Percentiles rank a stretch among this genome's conserved stretches.
These are phyloP conservation scores for Arctium minus DNA, from an alignment of 129 eudicot species.

Conservation along the genomic window DNA sequence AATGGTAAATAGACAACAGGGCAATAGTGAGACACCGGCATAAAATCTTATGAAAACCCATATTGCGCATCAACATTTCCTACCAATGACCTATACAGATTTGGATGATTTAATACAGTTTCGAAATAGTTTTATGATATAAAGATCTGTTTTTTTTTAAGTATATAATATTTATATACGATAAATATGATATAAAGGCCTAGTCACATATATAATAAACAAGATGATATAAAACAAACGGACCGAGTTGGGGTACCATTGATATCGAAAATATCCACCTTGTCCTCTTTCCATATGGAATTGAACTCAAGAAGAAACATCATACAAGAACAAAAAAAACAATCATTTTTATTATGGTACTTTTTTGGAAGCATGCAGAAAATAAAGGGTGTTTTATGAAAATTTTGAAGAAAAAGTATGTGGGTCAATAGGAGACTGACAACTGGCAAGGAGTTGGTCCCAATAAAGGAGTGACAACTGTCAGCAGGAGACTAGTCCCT, in stretches of 20 bases:
- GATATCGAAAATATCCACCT: not conserved
- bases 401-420: not conserved
- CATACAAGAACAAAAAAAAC: not conserved
- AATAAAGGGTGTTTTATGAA: not conserved
- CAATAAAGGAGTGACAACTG: slow-evolving; percentile 18
- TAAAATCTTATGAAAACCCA: not conserved
- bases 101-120: not conserved
- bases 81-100: not conserved
- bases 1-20: not conserved
- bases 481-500: slow-evolving; percentile 20
- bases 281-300: not conserved
- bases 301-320: not conserved
- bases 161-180: not conserved
- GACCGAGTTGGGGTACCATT: not conserved
- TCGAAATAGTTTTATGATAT: not conserved
- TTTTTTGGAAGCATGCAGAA: not conserved
- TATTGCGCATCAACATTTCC: not conserved
- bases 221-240: not conserved
- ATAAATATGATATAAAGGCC: too few relatives aligned
- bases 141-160: not conserved
- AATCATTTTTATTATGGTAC: not conserved
- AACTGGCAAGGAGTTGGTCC: slow-evolving; percentile 18
- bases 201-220: too few relatives aligned
- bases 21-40: not conserved
- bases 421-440: slow-evolving; percentile 10